These are phyloP conservation scores for Cyanidium caldarium DNA, from an alignment of 23 red algal species.

Conservation along the genomic window DNA sequence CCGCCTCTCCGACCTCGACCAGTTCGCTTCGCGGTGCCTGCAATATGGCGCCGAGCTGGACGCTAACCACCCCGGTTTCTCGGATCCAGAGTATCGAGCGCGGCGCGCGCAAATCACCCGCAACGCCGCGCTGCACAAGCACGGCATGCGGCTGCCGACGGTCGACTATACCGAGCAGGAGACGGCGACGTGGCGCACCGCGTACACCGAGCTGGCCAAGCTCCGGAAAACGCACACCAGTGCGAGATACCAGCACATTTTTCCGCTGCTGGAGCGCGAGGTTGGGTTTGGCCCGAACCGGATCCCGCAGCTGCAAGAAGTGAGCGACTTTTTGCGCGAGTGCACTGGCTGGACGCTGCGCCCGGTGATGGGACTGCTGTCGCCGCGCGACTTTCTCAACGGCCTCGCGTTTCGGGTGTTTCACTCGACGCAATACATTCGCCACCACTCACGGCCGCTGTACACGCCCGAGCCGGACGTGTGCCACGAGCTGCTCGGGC, in stretches of 20 bases:
- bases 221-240: slow-evolving; percentile 10
- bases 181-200: slow-evolving; percentile 3
- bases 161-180: slow-evolving; percentile 10
- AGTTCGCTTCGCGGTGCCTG: slow-evolving; percentile 15
- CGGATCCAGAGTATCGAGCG: slow-evolving; percentile 9
- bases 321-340: slow-evolving; percentile 11
- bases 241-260: slow-evolving; percentile 8
- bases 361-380: slow-evolving; percentile 24
- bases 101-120: not conserved
- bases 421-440: slow-evolving; percentile 23
- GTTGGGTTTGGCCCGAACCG: not conserved
- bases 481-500: slow-evolving; percentile 26
- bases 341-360: slow-evolving; percentile 22
- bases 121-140: not conserved
- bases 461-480: slow-evolving; percentile 51
- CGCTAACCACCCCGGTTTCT: slow-evolving; percentile 21
- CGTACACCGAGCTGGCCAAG: slow-evolving; percentile 8
- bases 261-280: slow-evolving; percentile 10
- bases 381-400: slow-evolving; percentile 26
- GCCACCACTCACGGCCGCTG: slow-evolving; percentile 20
- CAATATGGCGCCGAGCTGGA: slow-evolving; percentile 14
- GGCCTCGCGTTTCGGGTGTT: slow-evolving; percentile 21
- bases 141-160: not conserved
- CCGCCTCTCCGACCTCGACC: slow-evolving; percentile 12
- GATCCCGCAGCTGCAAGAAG: slow-evolving; percentile 24